A percentile compares a stretch with the other conserved stretches of the same genome.
Evolutionary conservation across 163 green algal species (phyloP).

Genomic region (Picocystis sp.): DNA sequence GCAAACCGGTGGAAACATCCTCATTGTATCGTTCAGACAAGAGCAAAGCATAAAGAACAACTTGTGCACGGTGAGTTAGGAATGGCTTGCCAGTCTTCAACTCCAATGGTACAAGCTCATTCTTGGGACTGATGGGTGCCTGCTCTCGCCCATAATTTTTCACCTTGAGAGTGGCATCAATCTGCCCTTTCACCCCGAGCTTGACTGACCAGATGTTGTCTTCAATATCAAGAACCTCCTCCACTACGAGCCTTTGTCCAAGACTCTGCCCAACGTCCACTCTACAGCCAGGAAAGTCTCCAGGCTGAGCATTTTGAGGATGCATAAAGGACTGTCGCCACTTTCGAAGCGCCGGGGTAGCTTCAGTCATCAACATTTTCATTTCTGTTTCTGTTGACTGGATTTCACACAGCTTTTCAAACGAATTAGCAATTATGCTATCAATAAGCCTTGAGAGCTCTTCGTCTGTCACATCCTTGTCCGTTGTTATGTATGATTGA

Average conservation of each 20-base stretch:
- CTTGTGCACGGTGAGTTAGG: constrained; percentile 39
- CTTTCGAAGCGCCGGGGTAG: too few relatives aligned
- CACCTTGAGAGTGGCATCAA: constrained; percentile 46
- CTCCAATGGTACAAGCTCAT: constrained; percentile 48
- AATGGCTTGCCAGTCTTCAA: constrained; percentile 64
- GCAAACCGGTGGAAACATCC: constrained; percentile 35
- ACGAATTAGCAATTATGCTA: too few relatives aligned
- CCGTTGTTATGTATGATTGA: constrained; percentile 17
- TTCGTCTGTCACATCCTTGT: too few relatives aligned
- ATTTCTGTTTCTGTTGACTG: too few relatives aligned
- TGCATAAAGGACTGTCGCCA: too few relatives aligned
- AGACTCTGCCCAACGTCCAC: constrained; percentile 3
- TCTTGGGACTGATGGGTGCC: not conserved
- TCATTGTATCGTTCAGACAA: constrained; percentile 55
- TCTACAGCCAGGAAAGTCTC: too few relatives aligned
- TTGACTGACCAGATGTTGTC: constrained; percentile 63
- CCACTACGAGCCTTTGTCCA: constrained; percentile 1
- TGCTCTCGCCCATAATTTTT: not conserved
- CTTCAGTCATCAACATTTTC: too few relatives aligned
- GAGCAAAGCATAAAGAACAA: constrained; percentile 57
- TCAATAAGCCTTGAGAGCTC: too few relatives aligned
- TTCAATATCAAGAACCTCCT: constrained; percentile 63
- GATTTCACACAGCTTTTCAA: too few relatives aligned
- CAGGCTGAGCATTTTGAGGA: too few relatives aligned
- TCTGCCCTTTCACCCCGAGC: constrained; percentile 65